These are phyloP conservation scores for Mallotus japonicus DNA, from an alignment of 441 rosid genomes.

Conservation along the genomic window DNA sequence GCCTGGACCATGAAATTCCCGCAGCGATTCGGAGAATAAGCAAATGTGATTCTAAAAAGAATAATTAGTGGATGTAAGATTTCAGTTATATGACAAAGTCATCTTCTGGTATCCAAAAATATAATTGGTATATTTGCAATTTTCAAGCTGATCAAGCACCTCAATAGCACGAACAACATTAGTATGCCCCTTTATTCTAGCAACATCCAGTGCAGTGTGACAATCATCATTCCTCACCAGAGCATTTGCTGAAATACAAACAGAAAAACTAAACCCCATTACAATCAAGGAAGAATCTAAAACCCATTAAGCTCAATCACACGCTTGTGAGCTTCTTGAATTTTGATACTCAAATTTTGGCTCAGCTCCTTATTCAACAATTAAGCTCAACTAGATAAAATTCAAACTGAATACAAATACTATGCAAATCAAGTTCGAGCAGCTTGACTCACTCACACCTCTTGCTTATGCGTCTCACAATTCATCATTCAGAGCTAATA, in stretches of 20 bases:
- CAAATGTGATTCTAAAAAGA: constrained; percentile 42
- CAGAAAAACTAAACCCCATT: constrained; percentile 17
- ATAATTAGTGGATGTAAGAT: constrained; percentile 9
- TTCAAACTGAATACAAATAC: too few relatives aligned
- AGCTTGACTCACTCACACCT: not conserved
- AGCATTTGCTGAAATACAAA: constrained; percentile 46
- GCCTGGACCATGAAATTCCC: constrained; percentile 49
- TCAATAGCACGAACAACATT: constrained; percentile 50
- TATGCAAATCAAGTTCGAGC: not conserved
- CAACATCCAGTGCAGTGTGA: constrained; percentile 55
- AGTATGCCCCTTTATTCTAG: constrained; percentile 45
- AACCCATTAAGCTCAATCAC: constrained; percentile 6
- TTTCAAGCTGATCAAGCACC: constrained; percentile 31
- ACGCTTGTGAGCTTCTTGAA: not conserved
- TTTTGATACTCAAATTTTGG: not conserved
- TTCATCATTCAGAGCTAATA: not conserved
- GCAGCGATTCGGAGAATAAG: constrained; percentile 54
- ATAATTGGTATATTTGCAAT: not conserved
- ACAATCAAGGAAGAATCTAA: not conserved
- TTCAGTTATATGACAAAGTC: constrained; percentile 7
- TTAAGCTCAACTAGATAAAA: not conserved
- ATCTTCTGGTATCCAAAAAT: constrained; percentile 7
- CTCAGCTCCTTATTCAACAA: too few relatives aligned
- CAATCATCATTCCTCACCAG: constrained; percentile 60
- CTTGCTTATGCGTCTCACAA: not conserved